These are phyloP conservation scores for Cantharellus anzutake DNA, from an alignment of 768 basidiomycete genomes.

Conservation along the genomic window DNA sequence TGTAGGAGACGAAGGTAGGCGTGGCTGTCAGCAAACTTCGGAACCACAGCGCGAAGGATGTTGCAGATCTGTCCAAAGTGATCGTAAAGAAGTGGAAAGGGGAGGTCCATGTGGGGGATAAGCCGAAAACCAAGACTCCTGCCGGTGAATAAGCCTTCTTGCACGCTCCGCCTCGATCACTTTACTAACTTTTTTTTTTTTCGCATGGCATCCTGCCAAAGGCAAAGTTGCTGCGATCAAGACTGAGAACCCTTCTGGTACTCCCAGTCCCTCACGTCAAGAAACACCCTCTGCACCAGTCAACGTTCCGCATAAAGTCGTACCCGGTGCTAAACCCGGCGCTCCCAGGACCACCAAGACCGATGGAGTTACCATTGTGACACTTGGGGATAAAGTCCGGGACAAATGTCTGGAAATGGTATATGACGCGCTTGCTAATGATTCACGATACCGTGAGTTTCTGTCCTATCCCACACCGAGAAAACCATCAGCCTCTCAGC, in stretches of 20 bases:
- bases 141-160: background rate
- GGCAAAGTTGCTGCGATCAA: constrained; percentile 1
- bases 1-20: constrained; percentile 78
- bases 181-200: background rate
- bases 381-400: constrained; percentile 51
- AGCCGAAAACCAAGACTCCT: constrained; percentile 10
- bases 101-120: constrained; percentile 45
- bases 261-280: constrained; percentile 8
- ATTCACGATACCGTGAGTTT: constrained; percentile 73
- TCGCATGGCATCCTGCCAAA: constrained; percentile 1
- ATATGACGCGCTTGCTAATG: constrained; percentile 77
- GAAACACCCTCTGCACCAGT: constrained; percentile 5
- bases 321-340: background rate
- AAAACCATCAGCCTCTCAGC: background rate
- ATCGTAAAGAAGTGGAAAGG: constrained; percentile 84
- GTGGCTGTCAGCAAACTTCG: constrained; percentile 85
- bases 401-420: constrained; percentile 79
- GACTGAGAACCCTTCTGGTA: constrained; percentile 13
- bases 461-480: background rate
- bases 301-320: constrained; percentile 11
- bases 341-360: constrained; percentile 29
- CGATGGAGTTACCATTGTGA: constrained; percentile 44
- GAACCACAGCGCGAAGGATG: constrained; percentile 45
- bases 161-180: constrained; percentile 7
- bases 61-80: constrained; percentile 73